Conservation (phyloP, 2,329 filamentous ascomycete species). For the Grosmannia penicillata region DNA sequence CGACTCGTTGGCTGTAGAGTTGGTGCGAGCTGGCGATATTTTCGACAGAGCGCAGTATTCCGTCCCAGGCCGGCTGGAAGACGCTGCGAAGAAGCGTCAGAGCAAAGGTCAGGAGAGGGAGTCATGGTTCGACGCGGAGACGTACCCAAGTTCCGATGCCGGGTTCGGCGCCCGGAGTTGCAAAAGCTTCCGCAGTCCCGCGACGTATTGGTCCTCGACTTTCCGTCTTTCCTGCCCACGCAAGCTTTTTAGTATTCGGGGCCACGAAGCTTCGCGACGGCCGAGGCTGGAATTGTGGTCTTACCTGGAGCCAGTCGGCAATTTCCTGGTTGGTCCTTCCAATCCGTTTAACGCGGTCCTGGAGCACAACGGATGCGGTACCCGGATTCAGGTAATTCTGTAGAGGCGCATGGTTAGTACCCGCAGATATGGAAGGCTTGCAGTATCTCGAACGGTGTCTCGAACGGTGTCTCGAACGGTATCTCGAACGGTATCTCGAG, state of each 20-base stretch:
- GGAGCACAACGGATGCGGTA: constrained; percentile 69
- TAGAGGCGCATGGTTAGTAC: constrained; percentile 3
- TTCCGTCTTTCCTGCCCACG: constrained; percentile 89
- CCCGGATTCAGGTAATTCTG: constrained; percentile 68
- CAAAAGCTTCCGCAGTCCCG: constrained; percentile 66
- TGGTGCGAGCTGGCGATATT: constrained; percentile 73
- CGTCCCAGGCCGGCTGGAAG: constrained; percentile 82
- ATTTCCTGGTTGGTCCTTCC: constrained; percentile 77
- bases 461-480: too few relatives aligned
- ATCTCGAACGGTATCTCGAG: neutral
- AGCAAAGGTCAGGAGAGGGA: constrained; percentile 1
- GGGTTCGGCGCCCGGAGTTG: constrained; percentile 60
- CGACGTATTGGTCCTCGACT: constrained; percentile 80
- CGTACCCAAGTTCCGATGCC: constrained; percentile 72
- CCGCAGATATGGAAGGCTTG: too few relatives aligned
- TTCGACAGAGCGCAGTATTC: constrained; percentile 67
- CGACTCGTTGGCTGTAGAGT: constrained; percentile 64
- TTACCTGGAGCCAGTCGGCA: constrained; percentile 92
- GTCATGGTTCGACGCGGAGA: neutral
- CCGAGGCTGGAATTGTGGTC: too few relatives aligned
- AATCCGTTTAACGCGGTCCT: constrained; percentile 79
- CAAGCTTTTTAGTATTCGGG: too few relatives aligned
- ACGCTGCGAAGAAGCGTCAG: constrained; percentile 40
- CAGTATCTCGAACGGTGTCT: too few relatives aligned
- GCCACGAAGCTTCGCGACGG: too few relatives aligned